Base-by-base conservation (phyloP, 2,329 filamentous ascomycete genomes). In the Fusarium succisae region DNA sequence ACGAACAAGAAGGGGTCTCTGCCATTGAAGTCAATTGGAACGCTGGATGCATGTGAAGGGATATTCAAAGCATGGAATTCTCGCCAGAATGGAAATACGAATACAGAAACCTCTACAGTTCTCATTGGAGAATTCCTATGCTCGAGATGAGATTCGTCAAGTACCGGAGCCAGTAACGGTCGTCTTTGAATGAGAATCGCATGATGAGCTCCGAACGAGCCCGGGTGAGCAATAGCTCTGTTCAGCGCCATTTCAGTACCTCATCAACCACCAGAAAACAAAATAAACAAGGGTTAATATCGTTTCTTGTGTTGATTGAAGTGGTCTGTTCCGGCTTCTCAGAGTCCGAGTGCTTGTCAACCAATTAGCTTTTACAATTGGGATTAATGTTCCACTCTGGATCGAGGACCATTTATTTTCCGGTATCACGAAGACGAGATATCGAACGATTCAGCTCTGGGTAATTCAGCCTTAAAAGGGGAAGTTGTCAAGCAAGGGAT, bases 181-280 rank as follows among this genome's bases (percentile, higher is more conserved):
- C 59, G 70, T 76, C 57, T 77, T 75, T 74, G 69, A 51, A 50
- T 39, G 57, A 72, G 43, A 77, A 69, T 78, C 55, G 76, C 75
- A 77, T 77, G 76, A 78, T 75, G 62, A 35, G 69, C 58, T 72
- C 73, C 76, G 76, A 76, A 53, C 50, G n/a, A 69, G 64, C 69
- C 76, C 67, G 68, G 28, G 24, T 32, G 50, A n/a, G 28, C 37
- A 35, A 57, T 37, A 12, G 24, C 39, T 50, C 20, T 51, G 20
- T 17, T 51, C 26, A 39, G 32, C 24, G 22, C 12, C 28, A 35
- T 26, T 59, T 41, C 37, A 61, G 18, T 30, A n/a, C 35, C 38
- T 58, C 48, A 8, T 58, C 30, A 17, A 48, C 55, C 37, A 63
- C 37, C 45, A 24, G 7, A n/a, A 28, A 41, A 22, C 14, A 56